phyloP scores from a whole-genome alignment of 805 yeast genomes.

The Barnettozyma salicaria region DNA sequence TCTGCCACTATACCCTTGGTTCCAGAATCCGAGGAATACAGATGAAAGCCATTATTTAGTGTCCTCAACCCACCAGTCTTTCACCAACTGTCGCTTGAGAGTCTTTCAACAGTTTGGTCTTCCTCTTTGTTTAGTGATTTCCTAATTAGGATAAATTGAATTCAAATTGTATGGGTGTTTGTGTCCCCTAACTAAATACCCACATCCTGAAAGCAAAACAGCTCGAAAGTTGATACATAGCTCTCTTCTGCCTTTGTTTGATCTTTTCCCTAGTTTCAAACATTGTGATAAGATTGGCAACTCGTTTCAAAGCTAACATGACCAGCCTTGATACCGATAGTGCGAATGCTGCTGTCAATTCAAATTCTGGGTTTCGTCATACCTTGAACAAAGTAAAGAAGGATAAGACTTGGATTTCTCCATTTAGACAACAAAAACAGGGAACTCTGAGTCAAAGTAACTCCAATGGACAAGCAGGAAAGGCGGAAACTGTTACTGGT shows the following conservation, averaged over 20 bases:
- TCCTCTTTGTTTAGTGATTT: not conserved
- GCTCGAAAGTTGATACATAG: not conserved
- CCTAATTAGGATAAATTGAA: not conserved
- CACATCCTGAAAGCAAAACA: not conserved
- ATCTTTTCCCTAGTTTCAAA: not conserved
- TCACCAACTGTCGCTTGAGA: too few relatives aligned
- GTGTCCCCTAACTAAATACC: not conserved
- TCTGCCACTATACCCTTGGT: too few relatives aligned
- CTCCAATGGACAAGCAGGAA: not conserved
- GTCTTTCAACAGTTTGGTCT: too few relatives aligned
- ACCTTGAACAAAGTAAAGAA: conserved; percentile 20
- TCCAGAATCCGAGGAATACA: too few relatives aligned
- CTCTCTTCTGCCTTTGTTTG: not conserved
- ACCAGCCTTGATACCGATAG: not conserved
- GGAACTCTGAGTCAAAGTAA: conserved; percentile 4
- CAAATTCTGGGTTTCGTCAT: conserved; percentile 15
- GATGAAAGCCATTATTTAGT: too few relatives aligned
- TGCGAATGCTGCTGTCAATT: not conserved
- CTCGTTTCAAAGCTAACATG: not conserved
- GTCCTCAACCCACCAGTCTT: too few relatives aligned
- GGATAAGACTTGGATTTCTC: conserved; percentile 26
- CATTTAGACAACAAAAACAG: conserved; percentile 20
- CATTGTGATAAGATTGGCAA: not conserved
- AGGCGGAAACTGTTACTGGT: not conserved
- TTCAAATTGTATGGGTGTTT: not conserved